Conservation (phyloP, 345 rosid genomes). For the Rhizophora apiculata region DNA sequence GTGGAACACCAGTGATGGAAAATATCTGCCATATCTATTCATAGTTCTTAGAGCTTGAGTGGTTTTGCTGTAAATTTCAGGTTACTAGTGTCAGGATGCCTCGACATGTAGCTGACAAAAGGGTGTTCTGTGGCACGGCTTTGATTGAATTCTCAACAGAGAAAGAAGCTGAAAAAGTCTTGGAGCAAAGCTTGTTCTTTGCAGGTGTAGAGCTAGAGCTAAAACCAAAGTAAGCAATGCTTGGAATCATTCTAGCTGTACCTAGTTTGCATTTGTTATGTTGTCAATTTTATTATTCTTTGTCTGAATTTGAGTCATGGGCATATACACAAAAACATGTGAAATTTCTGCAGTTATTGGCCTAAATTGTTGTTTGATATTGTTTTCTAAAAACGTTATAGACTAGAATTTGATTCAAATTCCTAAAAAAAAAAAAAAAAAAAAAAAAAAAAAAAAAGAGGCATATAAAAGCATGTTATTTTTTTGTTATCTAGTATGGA, state of each 20-base stretch:
- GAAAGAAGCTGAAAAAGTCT: constrained; percentile 63
- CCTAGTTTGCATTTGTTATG: background rate
- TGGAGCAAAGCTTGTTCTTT: constrained; percentile 56
- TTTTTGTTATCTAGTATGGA: too few relatives aligned
- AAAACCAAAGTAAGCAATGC: constrained; percentile 68
- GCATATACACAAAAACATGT: background rate
- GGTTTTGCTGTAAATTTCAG: constrained; percentile 31
- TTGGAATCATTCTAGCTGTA: background rate
- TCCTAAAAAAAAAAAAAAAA: too few relatives aligned
- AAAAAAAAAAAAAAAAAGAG: too few relatives aligned
- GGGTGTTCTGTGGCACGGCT: constrained; percentile 73
- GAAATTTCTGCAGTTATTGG: background rate
- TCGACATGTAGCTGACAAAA: constrained; percentile 68
- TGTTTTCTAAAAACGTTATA: background rate
- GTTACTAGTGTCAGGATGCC: constrained; percentile 92
- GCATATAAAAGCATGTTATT: too few relatives aligned
- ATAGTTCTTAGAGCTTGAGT: constrained; percentile 3
- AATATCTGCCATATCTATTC: background rate
- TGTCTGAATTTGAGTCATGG: background rate
- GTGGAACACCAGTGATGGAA: background rate
- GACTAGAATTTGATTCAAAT: too few relatives aligned
- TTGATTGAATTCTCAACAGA: constrained; percentile 76
- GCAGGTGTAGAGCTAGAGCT: constrained; percentile 67
- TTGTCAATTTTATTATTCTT: background rate
- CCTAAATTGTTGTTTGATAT: background rate